Conservation (phyloP, 1,139 yeast genomes). For the Protomyces gravidus region DNA sequence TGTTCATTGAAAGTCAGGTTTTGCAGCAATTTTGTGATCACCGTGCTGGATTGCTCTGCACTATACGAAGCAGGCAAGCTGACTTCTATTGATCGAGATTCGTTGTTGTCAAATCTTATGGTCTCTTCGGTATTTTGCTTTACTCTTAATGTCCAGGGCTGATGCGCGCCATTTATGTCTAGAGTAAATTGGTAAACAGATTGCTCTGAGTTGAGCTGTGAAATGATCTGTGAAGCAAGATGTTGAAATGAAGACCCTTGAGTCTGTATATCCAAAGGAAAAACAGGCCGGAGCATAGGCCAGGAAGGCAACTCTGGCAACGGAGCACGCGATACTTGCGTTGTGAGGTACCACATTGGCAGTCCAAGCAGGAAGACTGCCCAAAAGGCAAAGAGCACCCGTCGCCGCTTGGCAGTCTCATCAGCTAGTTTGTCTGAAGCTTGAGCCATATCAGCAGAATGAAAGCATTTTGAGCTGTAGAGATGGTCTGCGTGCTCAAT, state of each 20-base stretch:
- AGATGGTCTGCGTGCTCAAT: no score
- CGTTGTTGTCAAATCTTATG: slow-evolving; percentile 42
- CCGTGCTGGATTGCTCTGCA: slow-evolving; percentile 8
- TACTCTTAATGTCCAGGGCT: neutral
- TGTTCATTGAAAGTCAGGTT: slow-evolving; percentile 6
- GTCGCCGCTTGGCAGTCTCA: slow-evolving; percentile 7
- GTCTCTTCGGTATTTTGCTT: slow-evolving; percentile 41
- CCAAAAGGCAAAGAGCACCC: slow-evolving; percentile 17
- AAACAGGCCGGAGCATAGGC: neutral
- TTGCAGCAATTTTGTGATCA: no score
- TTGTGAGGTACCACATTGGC: slow-evolving; percentile 69
- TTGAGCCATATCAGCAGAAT: no score
- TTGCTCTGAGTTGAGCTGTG: slow-evolving; percentile 34
- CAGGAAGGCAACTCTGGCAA: slow-evolving; percentile 49
- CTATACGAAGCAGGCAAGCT: slow-evolving; percentile 35
- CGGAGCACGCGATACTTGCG: slow-evolving; percentile 70
- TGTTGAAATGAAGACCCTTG: slow-evolving; percentile 42
- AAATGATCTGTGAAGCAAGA: slow-evolving; percentile 54
- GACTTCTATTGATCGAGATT: slow-evolving; percentile 34
- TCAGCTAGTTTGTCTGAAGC: no score
- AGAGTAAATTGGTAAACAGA: slow-evolving; percentile 36
- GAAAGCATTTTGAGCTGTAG: no score
- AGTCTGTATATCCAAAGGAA: slow-evolving; percentile 43
- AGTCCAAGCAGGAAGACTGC: slow-evolving; percentile 55
- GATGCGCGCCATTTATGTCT: slow-evolving; percentile 41